A percentile compares a stretch with the other conserved stretches of the same genome.
Evolutionary conservation across 495 filamentous ascomycete species (phyloP).

Genomic region (Rusavskia elegans): DNA sequence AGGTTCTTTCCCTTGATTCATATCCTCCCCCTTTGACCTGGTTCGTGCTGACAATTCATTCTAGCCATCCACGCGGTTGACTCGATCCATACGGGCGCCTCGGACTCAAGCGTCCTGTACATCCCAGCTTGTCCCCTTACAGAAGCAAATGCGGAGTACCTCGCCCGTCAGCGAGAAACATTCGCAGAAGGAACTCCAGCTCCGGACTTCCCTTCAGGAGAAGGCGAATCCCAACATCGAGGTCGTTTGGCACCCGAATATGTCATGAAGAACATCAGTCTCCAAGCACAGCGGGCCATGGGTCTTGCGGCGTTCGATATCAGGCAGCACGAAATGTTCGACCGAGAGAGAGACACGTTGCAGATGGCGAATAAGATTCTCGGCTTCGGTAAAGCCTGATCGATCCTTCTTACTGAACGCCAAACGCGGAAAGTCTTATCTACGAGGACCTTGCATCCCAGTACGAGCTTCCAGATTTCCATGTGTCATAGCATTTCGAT

Average conservation of each 20-base stretch:
- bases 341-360: slow-evolving; percentile 1
- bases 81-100: slow-evolving; percentile 49
- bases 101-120: slow-evolving; percentile 70
- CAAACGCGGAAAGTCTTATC: no score
- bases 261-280: slow-evolving; percentile 10
- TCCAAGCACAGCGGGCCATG: slow-evolving; percentile 11
- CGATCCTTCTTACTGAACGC: no score
- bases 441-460: no score
- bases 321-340: not conserved
- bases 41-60: not conserved
- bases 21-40: not conserved
- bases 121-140: slow-evolving; percentile 76
- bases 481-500: no score
- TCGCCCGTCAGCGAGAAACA: slow-evolving; percentile 49
- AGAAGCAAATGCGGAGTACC: slow-evolving; percentile 52
- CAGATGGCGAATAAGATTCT: slow-evolving; percentile 8
- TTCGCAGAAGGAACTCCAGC: slow-evolving; percentile 43
- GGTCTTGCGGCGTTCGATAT: slow-evolving; percentile 6
- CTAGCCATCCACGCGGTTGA: slow-evolving; percentile 60
- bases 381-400: slow-evolving; percentile 2
- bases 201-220: slow-evolving; percentile 55
- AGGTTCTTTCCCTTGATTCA: slow-evolving; percentile 15
- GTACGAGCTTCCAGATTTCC: no score
- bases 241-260: slow-evolving; percentile 12
- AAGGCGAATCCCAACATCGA: slow-evolving; percentile 15